Conservation (phyloP, 2,329 filamentous ascomycete genomes). For the Phialemonium atrogriseum region DNA sequence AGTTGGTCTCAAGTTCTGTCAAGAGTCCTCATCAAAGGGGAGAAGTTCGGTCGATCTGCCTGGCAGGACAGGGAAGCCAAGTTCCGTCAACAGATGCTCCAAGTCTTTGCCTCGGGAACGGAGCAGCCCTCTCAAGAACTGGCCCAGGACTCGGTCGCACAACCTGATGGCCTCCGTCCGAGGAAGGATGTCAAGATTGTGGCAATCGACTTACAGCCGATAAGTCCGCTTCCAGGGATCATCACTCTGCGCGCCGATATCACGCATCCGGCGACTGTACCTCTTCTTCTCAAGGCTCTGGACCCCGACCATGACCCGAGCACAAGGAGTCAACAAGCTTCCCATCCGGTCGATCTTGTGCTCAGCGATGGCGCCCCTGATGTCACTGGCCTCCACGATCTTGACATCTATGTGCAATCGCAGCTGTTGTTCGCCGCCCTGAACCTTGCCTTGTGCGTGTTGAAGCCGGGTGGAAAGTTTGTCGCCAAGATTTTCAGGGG, state of each 20-base stretch:
- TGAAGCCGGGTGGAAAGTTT: slow-evolving; percentile 89
- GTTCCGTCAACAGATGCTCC: slow-evolving; percentile 53
- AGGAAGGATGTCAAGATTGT: slow-evolving; percentile 83
- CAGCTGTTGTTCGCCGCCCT: slow-evolving; percentile 91
- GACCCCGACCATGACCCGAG: slow-evolving; percentile 59
- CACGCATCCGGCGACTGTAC: slow-evolving; percentile 91
- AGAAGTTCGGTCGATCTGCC: slow-evolving; percentile 76
- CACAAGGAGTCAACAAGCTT: slow-evolving; percentile 41
- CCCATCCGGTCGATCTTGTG: slow-evolving; percentile 82
- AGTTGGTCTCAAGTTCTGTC: slow-evolving; percentile 98
- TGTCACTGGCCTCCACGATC: slow-evolving; percentile 90
- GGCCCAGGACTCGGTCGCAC: slow-evolving; percentile 7
- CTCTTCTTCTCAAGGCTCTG: slow-evolving; percentile 75
- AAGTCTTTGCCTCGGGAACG: slow-evolving; percentile 31
- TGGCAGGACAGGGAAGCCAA: slow-evolving; percentile 79
- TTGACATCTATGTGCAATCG: slow-evolving; percentile 96
- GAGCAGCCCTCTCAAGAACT: too few relatives aligned
- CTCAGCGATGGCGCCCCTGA: slow-evolving; percentile 94
- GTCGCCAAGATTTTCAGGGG: slow-evolving; percentile 97
- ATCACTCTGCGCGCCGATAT: slow-evolving; percentile 91
- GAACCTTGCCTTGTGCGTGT: slow-evolving; percentile 85
- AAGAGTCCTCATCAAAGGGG: slow-evolving; percentile 84
- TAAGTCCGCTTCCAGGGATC: slow-evolving; percentile 88
- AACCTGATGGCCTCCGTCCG: slow-evolving; percentile 22
- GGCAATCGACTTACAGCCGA: slow-evolving; percentile 90